phyloP scores from a whole-genome alignment of 495 filamentous ascomycete genomes.

The Podospora australis region DNA sequence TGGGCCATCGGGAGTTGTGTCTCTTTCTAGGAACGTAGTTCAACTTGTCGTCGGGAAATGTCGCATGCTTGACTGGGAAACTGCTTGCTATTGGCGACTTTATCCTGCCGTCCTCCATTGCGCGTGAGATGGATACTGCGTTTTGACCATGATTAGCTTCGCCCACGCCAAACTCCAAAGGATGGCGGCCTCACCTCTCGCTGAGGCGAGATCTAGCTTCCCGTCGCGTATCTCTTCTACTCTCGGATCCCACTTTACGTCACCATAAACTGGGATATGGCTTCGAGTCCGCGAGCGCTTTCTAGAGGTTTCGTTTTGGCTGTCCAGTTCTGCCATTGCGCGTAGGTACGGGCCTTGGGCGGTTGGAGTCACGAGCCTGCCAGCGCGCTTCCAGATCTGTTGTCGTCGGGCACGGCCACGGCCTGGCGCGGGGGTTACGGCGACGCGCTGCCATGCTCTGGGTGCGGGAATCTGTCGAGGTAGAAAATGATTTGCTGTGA shows the following conservation, averaged over 20 bases:
- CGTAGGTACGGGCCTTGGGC: constrained; percentile 5
- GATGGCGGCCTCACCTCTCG: constrained; percentile 17
- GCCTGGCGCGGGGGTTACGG: constrained; percentile 15
- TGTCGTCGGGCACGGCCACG: constrained; percentile 5
- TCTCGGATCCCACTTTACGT: constrained; percentile 16
- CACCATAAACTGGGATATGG: constrained; percentile 18
- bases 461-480: constrained; percentile 16
- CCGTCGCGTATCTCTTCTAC: constrained; percentile 10
- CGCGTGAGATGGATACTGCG: constrained; percentile 7
- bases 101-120: constrained; percentile 3
- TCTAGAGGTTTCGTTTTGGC: constrained; percentile 13
- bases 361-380: constrained; percentile 4
- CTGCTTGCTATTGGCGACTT: not conserved
- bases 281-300: constrained; percentile 20
- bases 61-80: constrained; percentile 6
- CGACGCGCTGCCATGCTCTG: constrained; percentile 27
- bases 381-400: constrained; percentile 31
- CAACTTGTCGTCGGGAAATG: constrained; percentile 17
- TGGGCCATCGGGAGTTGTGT: constrained; percentile 29
- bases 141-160: not conserved
- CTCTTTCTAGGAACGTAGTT: constrained; percentile 27
- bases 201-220: constrained; percentile 19
- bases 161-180: not conserved
- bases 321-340: constrained; percentile 21
- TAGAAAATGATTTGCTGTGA: constrained; percentile 18